Evolutionary conservation across 495 filamentous ascomycete species (phyloP).

Genomic region (Evernia prunastri): DNA sequence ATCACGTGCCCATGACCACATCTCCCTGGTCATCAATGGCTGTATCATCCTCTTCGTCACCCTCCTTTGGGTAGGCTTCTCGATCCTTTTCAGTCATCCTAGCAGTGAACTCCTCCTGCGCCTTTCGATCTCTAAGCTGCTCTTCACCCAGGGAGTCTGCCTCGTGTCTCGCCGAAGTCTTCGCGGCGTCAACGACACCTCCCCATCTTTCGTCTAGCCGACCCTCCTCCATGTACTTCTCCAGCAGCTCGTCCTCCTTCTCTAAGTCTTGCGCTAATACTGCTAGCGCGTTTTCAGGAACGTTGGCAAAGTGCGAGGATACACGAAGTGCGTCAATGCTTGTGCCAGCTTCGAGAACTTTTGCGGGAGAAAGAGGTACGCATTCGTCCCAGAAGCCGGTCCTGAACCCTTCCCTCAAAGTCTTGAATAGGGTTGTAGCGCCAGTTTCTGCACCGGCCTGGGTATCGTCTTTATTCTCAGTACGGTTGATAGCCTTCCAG

Average conservation of each 20-base stretch:
- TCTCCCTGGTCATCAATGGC: constrained; percentile 11
- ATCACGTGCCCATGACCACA: constrained; percentile 18
- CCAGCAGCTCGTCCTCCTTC: constrained; percentile 48
- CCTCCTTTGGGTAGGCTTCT: constrained; percentile 8
- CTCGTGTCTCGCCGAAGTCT: constrained; percentile 20
- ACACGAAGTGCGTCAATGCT: constrained; percentile 24
- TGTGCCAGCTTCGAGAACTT: constrained; percentile 21
- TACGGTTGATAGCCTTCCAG: constrained; percentile 57
- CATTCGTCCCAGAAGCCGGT: constrained; percentile 30
- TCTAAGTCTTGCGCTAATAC: constrained; percentile 44
- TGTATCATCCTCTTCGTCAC: background rate
- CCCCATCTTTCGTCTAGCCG: constrained; percentile 57
- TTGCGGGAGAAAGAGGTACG: constrained; percentile 18
- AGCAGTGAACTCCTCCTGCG: constrained; percentile 5
- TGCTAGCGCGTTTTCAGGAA: constrained; percentile 16
- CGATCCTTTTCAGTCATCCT: constrained; percentile 14
- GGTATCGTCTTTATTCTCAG: constrained; percentile 45
- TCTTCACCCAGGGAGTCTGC: constrained; percentile 22
- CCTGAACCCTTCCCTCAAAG: constrained; percentile 40
- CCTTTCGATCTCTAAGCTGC: constrained; percentile 4
- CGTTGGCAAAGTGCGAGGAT: constrained; percentile 20
- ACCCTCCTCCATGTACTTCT: constrained; percentile 49
- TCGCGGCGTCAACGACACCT: constrained; percentile 39
- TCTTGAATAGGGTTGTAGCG: constrained; percentile 46
- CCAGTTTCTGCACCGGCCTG: constrained; percentile 40